These are phyloP conservation scores for Nyssa sinensis DNA, from an alignment of 148 eudicot genomes.

Conservation along the genomic window DNA sequence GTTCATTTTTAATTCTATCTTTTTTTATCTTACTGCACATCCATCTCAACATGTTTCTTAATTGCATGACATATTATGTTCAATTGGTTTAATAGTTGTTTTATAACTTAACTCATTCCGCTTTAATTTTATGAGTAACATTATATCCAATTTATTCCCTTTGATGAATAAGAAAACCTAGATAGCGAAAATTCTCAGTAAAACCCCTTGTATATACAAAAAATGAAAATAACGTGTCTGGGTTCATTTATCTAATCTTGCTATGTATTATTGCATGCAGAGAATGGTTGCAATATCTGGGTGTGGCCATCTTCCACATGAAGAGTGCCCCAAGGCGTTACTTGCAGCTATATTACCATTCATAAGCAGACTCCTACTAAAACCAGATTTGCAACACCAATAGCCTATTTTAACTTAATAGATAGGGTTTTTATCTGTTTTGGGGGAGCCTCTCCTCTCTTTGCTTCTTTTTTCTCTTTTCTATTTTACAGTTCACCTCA, in stretches of 20 bases:
- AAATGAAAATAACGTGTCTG: background rate
- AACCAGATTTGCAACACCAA: constrained; percentile 32
- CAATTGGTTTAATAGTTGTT: too few relatives aligned
- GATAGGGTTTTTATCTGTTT: constrained; percentile 11
- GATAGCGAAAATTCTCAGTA: too few relatives aligned
- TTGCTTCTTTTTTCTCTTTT: background rate
- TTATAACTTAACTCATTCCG: too few relatives aligned
- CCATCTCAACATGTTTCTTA: too few relatives aligned
- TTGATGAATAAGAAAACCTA: too few relatives aligned
- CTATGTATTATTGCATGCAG: constrained; percentile 40
- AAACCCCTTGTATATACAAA: too few relatives aligned
- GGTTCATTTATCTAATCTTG: constrained; percentile 7
- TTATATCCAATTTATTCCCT: too few relatives aligned
- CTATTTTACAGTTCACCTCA: constrained; percentile 12
- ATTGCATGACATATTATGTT: too few relatives aligned
- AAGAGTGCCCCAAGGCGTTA: constrained; percentile 94
- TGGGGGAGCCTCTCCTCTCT: background rate
- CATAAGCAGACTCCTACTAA: constrained; percentile 50
- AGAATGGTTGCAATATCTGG: constrained; percentile 92
- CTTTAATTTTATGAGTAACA: too few relatives aligned
- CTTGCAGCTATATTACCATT: constrained; percentile 87
- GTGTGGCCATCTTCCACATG: constrained; percentile 98
- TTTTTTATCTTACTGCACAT: too few relatives aligned
- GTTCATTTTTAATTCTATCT: too few relatives aligned
- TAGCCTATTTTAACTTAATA: constrained; percentile 17